phyloP scores from a whole-genome alignment of 495 filamentous ascomycete genomes.

The Neurospora sp. region DNA sequence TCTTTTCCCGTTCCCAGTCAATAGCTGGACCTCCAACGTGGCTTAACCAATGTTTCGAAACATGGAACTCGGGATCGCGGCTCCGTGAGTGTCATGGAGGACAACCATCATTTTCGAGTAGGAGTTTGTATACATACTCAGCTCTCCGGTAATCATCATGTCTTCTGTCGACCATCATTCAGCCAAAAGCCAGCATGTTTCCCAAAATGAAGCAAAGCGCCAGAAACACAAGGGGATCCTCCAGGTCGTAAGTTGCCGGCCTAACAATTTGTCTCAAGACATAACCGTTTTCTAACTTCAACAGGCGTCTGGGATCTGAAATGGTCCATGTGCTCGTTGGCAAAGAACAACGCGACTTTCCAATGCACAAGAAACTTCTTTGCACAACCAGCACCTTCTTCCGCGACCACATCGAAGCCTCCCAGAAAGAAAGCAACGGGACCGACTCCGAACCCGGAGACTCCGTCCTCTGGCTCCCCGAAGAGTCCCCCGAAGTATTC shows the following conservation, averaged over 20 bases:
- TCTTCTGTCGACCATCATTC: neutral
- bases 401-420: conserved; percentile 25
- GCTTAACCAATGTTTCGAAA: neutral
- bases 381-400: conserved; percentile 31
- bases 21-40: neutral
- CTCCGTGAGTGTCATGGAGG: neutral
- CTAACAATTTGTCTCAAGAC: neutral
- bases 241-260: neutral
- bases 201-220: neutral
- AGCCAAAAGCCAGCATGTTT: neutral
- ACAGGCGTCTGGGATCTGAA: conserved; percentile 20
- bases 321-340: conserved; percentile 33
- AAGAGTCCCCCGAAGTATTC: conserved; percentile 36
- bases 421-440: neutral
- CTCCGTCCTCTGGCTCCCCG: conserved; percentile 27
- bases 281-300: neutral
- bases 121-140: neutral
- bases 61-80: neutral
- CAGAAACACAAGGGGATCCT: neutral
- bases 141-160: neutral
- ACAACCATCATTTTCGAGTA: neutral
- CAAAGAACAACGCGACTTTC: conserved; percentile 29
- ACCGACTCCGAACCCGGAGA: conserved; percentile 11
- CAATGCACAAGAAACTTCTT: conserved; percentile 30
- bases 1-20: neutral